These are phyloP conservation scores for Pelargonium hybrid DNA, from an alignment of 441 rosid species.

Conservation along the genomic window DNA sequence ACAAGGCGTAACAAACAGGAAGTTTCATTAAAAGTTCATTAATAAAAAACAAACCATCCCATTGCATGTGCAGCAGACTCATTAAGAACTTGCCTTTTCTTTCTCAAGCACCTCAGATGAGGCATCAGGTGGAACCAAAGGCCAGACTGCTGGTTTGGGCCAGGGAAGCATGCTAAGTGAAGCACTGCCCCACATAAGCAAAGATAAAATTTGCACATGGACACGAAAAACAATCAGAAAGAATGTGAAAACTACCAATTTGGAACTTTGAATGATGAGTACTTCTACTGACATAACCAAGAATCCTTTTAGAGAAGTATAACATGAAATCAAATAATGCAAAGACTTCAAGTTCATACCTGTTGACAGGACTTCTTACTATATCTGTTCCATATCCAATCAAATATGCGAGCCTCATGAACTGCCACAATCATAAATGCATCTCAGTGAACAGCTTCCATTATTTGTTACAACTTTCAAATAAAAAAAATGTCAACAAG, in stretches of 20 bases:
- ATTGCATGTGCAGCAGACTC: not conserved
- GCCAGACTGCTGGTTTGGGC: slow-evolving; percentile 98
- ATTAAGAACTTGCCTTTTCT: slow-evolving; percentile 65
- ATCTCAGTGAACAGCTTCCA: slow-evolving; percentile 16
- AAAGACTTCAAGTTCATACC: slow-evolving; percentile 32
- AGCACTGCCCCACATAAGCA: slow-evolving; percentile 52
- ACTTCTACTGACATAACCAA: slow-evolving; percentile 12
- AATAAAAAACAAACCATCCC: not conserved
- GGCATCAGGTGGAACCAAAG: slow-evolving; percentile 76
- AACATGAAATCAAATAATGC: slow-evolving; percentile 13
- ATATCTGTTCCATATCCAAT: slow-evolving; percentile 83
- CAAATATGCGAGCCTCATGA: slow-evolving; percentile 91
- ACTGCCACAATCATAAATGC: slow-evolving; percentile 46
- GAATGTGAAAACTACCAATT: slow-evolving; percentile 1
- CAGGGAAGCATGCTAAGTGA: slow-evolving; percentile 95
- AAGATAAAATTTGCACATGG: slow-evolving; percentile 14
- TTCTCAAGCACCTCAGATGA: slow-evolving; percentile 75
- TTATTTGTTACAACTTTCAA: not conserved
- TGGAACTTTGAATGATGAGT: not conserved
- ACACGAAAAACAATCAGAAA: slow-evolving; percentile 6
- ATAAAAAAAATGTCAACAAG: not conserved
- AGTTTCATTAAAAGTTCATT: not conserved
- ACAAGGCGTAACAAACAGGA: not conserved
- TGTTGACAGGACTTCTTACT: slow-evolving; percentile 92
- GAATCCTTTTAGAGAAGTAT: not conserved